Percentiles rank a stretch among this genome's conserved stretches.
Conservation (phyloP, 306 rosid species). For the Prunus fruticosa region DNA sequence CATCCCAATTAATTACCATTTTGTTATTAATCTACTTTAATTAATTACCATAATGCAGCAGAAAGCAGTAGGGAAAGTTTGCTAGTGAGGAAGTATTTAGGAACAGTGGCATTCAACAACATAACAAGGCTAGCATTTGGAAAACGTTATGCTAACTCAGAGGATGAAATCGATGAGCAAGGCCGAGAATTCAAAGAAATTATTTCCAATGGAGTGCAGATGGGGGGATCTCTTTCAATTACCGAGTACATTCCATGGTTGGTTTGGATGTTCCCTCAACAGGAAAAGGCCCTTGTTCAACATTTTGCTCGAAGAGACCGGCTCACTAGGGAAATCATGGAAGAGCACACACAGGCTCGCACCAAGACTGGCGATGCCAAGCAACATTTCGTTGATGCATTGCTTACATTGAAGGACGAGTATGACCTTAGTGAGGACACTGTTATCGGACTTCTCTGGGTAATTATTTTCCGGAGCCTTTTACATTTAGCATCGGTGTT, state of each 20-base stretch:
- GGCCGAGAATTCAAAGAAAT: slow-evolving; percentile 75
- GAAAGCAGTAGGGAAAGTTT: slow-evolving; percentile 48
- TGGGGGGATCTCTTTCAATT: slow-evolving; percentile 77
- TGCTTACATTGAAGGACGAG: slow-evolving; percentile 68
- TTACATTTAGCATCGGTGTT: no score
- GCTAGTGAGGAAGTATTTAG: slow-evolving; percentile 51
- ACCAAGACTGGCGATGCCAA: slow-evolving; percentile 56
- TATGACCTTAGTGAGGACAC: slow-evolving; percentile 90
- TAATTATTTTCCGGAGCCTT: slow-evolving; percentile 9
- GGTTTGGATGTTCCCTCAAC: slow-evolving; percentile 83
- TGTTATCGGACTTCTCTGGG: slow-evolving; percentile 92
- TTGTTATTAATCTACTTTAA: no score
- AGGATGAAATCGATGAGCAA: slow-evolving; percentile 64
- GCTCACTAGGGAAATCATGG: slow-evolving; percentile 81
- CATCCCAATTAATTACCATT: no score
- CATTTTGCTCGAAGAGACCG: slow-evolving; percentile 70
- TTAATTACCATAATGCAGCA: no score
- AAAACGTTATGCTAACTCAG: slow-evolving; percentile 66
- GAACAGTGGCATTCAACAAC: slow-evolving; percentile 88
- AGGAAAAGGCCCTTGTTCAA: slow-evolving; percentile 73
- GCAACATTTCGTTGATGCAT: slow-evolving; percentile 83
- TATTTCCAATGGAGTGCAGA: slow-evolving; percentile 60
- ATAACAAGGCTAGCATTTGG: slow-evolving; percentile 83
- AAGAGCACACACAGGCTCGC: slow-evolving; percentile 75
- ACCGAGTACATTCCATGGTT: slow-evolving; percentile 83